Conservation (phyloP, 106 monocot genomes). For the Phalaenopsis equestris region DNA sequence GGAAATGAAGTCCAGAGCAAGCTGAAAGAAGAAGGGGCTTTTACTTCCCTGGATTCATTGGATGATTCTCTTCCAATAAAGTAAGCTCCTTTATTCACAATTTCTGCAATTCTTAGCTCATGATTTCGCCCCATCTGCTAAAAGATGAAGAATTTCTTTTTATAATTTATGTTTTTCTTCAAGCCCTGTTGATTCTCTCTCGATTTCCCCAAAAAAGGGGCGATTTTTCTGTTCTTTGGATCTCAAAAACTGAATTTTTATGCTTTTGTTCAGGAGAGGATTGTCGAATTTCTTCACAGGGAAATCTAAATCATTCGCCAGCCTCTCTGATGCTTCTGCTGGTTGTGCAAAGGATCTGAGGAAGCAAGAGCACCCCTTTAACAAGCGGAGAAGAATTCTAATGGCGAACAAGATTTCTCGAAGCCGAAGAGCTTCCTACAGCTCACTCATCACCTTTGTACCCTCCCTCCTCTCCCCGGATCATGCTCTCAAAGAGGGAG, state of each 20-base stretch:
- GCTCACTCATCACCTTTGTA: slow-evolving; percentile 17
- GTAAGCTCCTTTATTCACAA: slow-evolving; percentile 14
- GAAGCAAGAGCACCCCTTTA: slow-evolving; percentile 52
- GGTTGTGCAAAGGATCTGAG: slow-evolving; percentile 16
- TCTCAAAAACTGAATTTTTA: neutral
- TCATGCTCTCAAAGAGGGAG: neutral
- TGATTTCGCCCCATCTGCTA: too few species aligned
- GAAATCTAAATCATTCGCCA: slow-evolving; percentile 51
- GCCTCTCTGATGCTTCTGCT: slow-evolving; percentile 18
- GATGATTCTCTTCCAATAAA: slow-evolving; percentile 65
- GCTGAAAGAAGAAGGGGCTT: slow-evolving; percentile 14
- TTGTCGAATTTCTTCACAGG: slow-evolving; percentile 63
- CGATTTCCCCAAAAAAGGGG: too few species aligned
- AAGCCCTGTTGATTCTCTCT: too few species aligned
- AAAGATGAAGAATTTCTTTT: too few species aligned
- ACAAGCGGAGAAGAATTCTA: slow-evolving; percentile 29
- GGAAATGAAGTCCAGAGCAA: slow-evolving; percentile 25
- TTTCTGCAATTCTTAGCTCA: neutral
- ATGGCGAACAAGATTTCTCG: slow-evolving; percentile 5
- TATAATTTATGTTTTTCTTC: too few species aligned
- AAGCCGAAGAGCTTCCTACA: slow-evolving; percentile 32
- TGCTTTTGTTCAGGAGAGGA: slow-evolving; percentile 36
- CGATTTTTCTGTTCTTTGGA: too few species aligned
- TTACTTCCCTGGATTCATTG: slow-evolving; percentile 31
- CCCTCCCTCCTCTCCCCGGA: slow-evolving; percentile 11